phyloP scores from a whole-genome alignment of 2,329 filamentous ascomycete genomes.

The Stagonosporopsis rhizophila region DNA sequence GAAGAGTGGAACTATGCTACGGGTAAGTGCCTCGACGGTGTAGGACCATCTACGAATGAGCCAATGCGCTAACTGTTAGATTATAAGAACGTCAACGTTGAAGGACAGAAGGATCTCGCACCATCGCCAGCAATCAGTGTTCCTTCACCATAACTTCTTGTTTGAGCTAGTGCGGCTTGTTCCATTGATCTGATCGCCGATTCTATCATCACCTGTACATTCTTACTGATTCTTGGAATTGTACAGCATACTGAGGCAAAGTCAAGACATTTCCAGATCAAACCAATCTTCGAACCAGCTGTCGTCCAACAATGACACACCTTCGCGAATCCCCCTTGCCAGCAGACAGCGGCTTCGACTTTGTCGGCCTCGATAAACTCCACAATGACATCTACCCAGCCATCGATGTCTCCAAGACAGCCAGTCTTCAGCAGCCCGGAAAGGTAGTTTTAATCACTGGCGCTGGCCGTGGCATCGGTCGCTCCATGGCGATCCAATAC shows the following conservation, averaged over 20 bases:
- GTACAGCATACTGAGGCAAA: neutral
- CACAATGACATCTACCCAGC: constrained; percentile 62
- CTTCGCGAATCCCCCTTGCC: neutral
- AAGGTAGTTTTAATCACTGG: constrained; percentile 62
- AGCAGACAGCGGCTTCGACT: constrained; percentile 22
- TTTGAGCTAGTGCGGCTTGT: neutral
- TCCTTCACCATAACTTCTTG: neutral
- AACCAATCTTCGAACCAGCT: neutral
- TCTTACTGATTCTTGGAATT: neutral
- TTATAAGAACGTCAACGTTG: neutral
- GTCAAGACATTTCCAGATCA: neutral
- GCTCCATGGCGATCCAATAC: constrained; percentile 62
- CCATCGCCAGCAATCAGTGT: neutral
- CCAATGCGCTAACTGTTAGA: neutral
- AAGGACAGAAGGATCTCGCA: too few relatives aligned
- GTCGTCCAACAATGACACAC: neutral
- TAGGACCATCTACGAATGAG: neutral
- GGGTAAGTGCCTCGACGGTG: neutral
- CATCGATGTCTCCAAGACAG: constrained; percentile 54
- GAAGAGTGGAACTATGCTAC: neutral
- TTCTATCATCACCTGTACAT: neutral
- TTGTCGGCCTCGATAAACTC: constrained; percentile 28
- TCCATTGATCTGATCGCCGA: neutral
- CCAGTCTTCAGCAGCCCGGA: constrained; percentile 46
- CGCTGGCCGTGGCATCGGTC: constrained; percentile 63